Evolutionary conservation across 176 grass and related monocot genomes (phyloP).

Genomic region (Eleusine coracana): DNA sequence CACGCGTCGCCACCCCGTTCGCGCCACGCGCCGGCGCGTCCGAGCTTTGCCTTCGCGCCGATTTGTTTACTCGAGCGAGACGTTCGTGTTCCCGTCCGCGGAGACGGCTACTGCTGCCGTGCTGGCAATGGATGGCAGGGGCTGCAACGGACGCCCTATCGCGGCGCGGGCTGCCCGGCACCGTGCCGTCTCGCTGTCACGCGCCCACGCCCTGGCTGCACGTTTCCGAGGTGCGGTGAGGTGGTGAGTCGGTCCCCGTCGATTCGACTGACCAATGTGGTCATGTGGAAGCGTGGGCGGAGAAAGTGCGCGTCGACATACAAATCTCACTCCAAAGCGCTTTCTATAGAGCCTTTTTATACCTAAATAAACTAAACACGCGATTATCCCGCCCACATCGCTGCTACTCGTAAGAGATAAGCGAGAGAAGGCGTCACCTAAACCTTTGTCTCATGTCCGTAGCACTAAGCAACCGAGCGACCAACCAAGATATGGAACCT

Average conservation of each 20-base stretch:
- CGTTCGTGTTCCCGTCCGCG: background rate
- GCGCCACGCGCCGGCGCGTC: slow-evolving; percentile 27
- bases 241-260: background rate
- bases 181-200: background rate
- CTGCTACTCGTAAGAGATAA: background rate
- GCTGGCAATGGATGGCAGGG: background rate
- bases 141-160: background rate
- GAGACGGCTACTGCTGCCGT: background rate
- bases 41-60: slow-evolving; percentile 20
- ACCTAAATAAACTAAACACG: background rate
- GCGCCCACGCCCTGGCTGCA: slow-evolving; percentile 23
- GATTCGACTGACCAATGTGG: background rate
- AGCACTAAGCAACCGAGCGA: background rate
- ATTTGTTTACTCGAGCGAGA: background rate
- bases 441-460: background rate
- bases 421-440: background rate
- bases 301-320: background rate
- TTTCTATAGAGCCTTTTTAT: background rate
- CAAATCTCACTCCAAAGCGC: background rate
- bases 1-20: background rate
- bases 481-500: background rate
- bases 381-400: background rate
- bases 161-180: background rate
- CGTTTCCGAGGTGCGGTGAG: background rate
- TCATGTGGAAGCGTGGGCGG: background rate